Percentiles rank a stretch among this genome's conserved stretches.
phyloP scores from a whole-genome alignment of 176 grass and related monocot species.

The Puccinellia tenuiflora region DNA sequence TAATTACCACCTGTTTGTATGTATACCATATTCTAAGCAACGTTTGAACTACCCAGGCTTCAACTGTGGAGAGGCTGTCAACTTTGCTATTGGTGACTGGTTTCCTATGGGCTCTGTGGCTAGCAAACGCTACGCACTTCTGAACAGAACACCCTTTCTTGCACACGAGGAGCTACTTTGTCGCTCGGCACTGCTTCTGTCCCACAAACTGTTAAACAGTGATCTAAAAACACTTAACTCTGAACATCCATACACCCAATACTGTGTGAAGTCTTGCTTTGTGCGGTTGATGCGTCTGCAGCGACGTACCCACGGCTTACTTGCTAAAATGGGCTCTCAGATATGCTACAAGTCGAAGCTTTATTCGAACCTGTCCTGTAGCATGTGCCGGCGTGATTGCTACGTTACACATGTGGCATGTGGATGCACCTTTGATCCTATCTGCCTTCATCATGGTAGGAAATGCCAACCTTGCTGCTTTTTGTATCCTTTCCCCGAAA shows the following conservation, averaged over 20 bases:
- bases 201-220: conserved; percentile 28
- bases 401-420: conserved; percentile 72
- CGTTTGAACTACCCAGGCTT: conserved; percentile 53
- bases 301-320: conserved; percentile 33
- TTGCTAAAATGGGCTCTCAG: conserved; percentile 59
- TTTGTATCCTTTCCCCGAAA: neutral
- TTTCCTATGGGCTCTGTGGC: conserved; percentile 62
- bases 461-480: neutral
- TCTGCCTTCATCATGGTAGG: conserved; percentile 94
- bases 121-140: conserved; percentile 56
- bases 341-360: conserved; percentile 42
- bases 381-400: conserved; percentile 82
- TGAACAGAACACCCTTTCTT: conserved; percentile 69
- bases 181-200: conserved; percentile 58
- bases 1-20: neutral
- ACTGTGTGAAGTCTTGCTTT: conserved; percentile 67
- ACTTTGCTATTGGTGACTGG: conserved; percentile 74
- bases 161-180: conserved; percentile 90
- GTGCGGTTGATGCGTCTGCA: conserved; percentile 70
- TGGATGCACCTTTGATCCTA: conserved; percentile 62
- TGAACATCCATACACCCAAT: conserved; percentile 49
- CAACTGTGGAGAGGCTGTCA: conserved; percentile 86
- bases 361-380: conserved; percentile 46
- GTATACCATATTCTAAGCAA: conserved; percentile 8
- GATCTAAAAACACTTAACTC: conserved; percentile 22